Evolutionary conservation across 768 basidiomycete genomes (phyloP).

Genomic region (Phylloporus sp.): DNA sequence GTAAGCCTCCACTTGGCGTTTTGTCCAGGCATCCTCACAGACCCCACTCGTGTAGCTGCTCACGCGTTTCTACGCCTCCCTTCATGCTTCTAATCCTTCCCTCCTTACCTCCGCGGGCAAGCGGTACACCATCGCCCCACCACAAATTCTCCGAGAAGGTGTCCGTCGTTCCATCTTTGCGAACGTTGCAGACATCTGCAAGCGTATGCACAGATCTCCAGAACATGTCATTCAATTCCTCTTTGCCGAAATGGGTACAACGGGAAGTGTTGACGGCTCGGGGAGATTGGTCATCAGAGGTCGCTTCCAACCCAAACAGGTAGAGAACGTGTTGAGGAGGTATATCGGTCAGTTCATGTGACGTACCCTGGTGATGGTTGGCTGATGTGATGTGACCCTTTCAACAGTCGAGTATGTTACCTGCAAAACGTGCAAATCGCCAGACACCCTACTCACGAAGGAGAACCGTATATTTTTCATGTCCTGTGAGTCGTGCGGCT

Average conservation of each 20-base stretch:
- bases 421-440: slow-evolving; percentile 99
- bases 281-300: slow-evolving; percentile 95
- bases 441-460: slow-evolving; percentile 93
- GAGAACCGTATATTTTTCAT: slow-evolving; percentile 99
- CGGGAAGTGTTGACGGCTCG: slow-evolving; percentile 89
- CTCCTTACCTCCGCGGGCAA: slow-evolving; percentile 82
- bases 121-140: slow-evolving; percentile 96
- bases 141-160: slow-evolving; percentile 90
- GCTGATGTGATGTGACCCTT: not conserved
- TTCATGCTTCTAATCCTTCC: slow-evolving; percentile 93
- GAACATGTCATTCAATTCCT: slow-evolving; percentile 98
- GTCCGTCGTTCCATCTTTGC: slow-evolving; percentile 98
- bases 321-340: slow-evolving; percentile 92
- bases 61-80: slow-evolving; percentile 83
- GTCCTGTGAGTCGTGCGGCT: slow-evolving; percentile 88
- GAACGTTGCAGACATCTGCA: slow-evolving; percentile 96
- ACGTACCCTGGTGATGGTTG: not conserved
- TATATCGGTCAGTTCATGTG: slow-evolving; percentile 78
- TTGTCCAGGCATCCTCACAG: not conserved
- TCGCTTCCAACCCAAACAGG: slow-evolving; percentile 96
- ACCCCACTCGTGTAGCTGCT: slow-evolving; percentile 58
- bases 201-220: slow-evolving; percentile 95
- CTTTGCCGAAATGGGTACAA: slow-evolving; percentile 98
- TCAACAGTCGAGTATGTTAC: slow-evolving; percentile 91
- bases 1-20: slow-evolving; percentile 37